Evolutionary conservation across 1,284 basidiomycete genomes (phyloP).

Genomic region (Leccinum angustisporum): DNA sequence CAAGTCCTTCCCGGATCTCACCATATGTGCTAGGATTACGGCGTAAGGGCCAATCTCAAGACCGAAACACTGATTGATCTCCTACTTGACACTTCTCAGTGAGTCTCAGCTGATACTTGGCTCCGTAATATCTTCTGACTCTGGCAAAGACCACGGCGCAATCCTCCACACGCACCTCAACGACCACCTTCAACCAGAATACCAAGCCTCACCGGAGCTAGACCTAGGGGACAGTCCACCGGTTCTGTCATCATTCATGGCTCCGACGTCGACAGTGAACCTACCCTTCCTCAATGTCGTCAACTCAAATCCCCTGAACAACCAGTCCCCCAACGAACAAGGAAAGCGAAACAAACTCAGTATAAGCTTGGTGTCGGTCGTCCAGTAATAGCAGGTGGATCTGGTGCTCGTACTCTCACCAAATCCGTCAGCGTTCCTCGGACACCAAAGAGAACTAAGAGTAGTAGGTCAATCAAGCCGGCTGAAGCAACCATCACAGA

Average conservation of each 20-base stretch:
- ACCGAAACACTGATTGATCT: conserved; percentile 73
- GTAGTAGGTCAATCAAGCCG: conserved; percentile 49
- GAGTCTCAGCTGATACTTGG: conserved; percentile 14
- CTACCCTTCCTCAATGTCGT: conserved; percentile 18
- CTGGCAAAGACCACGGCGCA: conserved; percentile 27
- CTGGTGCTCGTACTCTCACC: conserved; percentile 62
- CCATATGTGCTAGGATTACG: conserved; percentile 56
- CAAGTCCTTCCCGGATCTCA: conserved; percentile 21
- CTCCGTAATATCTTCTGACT: conserved; percentile 12
- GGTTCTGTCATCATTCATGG: conserved; percentile 51
- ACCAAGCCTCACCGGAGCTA: conserved; percentile 37
- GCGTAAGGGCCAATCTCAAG: conserved; percentile 77
- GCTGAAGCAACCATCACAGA: conserved; percentile 58
- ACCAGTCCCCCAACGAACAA: conserved; percentile 42
- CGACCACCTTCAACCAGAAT: conserved; percentile 46
- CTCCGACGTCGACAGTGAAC: conserved; percentile 49
- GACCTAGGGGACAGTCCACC: conserved; percentile 39
- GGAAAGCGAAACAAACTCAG: conserved; percentile 72
- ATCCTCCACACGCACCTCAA: conserved; percentile 32
- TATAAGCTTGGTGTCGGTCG: conserved; percentile 69
- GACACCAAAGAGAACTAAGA: conserved; percentile 45
- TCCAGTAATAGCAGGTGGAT: conserved; percentile 60
- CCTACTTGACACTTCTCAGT: conserved; percentile 57
- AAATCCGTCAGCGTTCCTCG: conserved; percentile 52
- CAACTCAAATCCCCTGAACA: conserved; percentile 27